These are phyloP conservation scores for Smittium mucronatum DNA, from an alignment of 371 early-diverging fungal genomes.

Conservation along the genomic window DNA sequence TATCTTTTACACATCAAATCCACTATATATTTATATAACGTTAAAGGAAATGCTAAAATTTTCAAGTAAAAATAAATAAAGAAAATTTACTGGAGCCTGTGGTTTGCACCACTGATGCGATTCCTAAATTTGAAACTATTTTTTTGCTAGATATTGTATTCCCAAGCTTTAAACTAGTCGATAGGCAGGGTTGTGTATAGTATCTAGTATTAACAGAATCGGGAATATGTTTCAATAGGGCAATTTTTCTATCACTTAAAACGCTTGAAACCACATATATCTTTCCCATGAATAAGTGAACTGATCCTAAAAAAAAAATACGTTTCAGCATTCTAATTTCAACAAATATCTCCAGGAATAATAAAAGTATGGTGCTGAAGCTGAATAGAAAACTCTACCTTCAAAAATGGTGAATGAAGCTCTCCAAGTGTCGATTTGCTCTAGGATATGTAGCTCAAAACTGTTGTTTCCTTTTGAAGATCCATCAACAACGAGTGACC, in stretches of 20 bases:
- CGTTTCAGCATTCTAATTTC: not conserved
- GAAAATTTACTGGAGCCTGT: no score
- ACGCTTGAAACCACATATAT: not conserved
- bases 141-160: no score
- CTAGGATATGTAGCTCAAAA: not conserved
- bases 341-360: not conserved
- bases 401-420: not conserved
- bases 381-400: not conserved
- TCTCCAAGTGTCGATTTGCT: not conserved
- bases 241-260: not conserved
- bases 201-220: no score
- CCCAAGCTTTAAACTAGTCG: no score
- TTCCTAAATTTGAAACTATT: no score
- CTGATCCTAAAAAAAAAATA: not conserved
- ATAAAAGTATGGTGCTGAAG: not conserved
- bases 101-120: no score
- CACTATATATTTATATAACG: no score
- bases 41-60: no score
- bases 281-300: not conserved
- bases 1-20: no score
- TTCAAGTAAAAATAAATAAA: no score
- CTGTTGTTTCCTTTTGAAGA: not conserved
- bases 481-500: slow-evolving; percentile 16
- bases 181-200: no score
- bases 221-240: not conserved